phyloP scores from a whole-genome alignment of 2,329 filamentous ascomycete species.

The Phymatotrichopsis omnivora region DNA sequence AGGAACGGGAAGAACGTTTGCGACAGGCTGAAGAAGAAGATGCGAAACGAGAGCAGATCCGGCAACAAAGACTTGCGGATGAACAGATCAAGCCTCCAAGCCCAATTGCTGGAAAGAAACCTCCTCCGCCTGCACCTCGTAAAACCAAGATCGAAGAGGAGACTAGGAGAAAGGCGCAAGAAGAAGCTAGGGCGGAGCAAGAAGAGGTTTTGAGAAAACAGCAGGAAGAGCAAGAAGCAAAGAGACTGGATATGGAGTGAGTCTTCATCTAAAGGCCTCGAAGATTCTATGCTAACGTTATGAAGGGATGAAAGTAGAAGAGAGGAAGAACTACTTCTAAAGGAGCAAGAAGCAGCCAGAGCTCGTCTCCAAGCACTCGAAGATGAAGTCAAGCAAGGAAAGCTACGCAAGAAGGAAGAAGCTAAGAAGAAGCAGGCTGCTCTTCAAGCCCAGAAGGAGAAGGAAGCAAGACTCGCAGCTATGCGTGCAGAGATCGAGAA shows the following conservation, averaged over 20 bases:
- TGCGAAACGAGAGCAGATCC: conserved; percentile 73
- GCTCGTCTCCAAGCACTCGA: conserved; percentile 80
- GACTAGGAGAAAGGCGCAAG: conserved; percentile 51
- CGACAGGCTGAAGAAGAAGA: conserved; percentile 91
- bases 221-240: conserved; percentile 63
- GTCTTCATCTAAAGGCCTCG: conserved; percentile 40
- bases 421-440: conserved; percentile 87
- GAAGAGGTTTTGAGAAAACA: conserved; percentile 48
- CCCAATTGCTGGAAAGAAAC: conserved; percentile 47
- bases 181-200: conserved; percentile 48
- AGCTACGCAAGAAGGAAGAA: conserved; percentile 92
- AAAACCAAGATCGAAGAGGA: conserved; percentile 53
- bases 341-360: conserved; percentile 69
- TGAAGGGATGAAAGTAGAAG: conserved; percentile 60
- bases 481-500: conserved; percentile 87
- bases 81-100: conserved; percentile 57
- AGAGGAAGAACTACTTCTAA: conserved; percentile 70
- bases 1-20: conserved; percentile 76
- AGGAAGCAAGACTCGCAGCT: conserved; percentile 71
- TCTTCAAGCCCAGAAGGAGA: conserved; percentile 73
- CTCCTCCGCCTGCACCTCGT: conserved; percentile 67
- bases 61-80: conserved; percentile 70
- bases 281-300: conserved; percentile 18
- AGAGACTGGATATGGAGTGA: conserved; percentile 72
- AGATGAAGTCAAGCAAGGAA: conserved; percentile 86